phyloP scores from a whole-genome alignment of 2,329 filamentous ascomycete species.

The Parafenestella ontariensis region DNA sequence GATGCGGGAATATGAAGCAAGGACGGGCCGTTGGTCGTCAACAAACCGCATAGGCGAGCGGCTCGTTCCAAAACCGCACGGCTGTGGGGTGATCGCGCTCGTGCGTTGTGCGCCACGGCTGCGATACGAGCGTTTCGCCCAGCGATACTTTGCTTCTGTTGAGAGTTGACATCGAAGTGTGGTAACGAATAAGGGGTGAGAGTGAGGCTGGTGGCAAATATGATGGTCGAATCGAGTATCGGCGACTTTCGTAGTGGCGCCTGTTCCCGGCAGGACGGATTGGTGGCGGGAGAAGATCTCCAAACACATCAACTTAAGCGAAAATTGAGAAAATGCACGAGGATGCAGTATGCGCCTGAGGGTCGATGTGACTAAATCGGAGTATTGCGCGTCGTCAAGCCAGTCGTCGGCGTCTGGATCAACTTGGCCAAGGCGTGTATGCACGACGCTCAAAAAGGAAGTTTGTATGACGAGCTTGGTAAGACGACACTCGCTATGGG shows the following conservation, averaged over 20 bases:
- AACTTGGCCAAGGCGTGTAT: slow-evolving; percentile 22
- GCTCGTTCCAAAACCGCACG: slow-evolving; percentile 15
- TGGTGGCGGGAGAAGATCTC: slow-evolving; percentile 26
- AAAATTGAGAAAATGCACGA: slow-evolving; percentile 3
- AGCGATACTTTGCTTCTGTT: not conserved
- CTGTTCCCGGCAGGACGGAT: slow-evolving; percentile 27
- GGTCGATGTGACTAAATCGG: slow-evolving; percentile 3
- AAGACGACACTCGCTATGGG: slow-evolving; percentile 2
- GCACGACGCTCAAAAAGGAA: slow-evolving; percentile 26
- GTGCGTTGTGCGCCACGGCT: slow-evolving; percentile 12
- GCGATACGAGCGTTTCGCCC: not conserved
- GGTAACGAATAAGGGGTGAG: slow-evolving; percentile 4
- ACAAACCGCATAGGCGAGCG: slow-evolving; percentile 8
- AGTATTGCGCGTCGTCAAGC: slow-evolving; percentile 13
- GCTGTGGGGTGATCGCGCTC: slow-evolving; percentile 14
- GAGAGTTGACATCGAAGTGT: slow-evolving; percentile 1
- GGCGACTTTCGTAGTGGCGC: slow-evolving; percentile 10
- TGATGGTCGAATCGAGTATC: slow-evolving; percentile 9
- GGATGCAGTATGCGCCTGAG: slow-evolving; percentile 15
- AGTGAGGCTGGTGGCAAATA: slow-evolving; percentile 8
- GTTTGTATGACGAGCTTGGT: slow-evolving; percentile 8
- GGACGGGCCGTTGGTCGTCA: slow-evolving; percentile 19
- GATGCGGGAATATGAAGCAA: slow-evolving; percentile 14
- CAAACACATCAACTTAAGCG: slow-evolving; percentile 10
- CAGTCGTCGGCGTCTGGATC: slow-evolving; percentile 9